Percentiles rank a stretch among this genome's conserved stretches.
Conservation (phyloP, 768 basidiomycete species). For the Trametes cinnabarina region DNA sequence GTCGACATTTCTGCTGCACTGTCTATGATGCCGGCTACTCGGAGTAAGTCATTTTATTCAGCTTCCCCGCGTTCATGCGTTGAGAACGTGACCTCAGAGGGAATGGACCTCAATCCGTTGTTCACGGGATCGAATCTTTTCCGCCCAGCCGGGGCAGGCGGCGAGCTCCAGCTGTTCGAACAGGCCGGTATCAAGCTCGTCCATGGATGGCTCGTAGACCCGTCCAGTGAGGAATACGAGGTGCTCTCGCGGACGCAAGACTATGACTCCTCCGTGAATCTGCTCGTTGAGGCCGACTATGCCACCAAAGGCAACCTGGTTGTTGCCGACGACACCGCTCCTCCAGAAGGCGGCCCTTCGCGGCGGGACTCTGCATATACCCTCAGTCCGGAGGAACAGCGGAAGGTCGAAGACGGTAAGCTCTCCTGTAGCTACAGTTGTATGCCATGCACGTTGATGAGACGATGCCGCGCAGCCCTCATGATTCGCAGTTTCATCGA, state of each 20-base stretch:
- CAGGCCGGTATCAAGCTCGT: slow-evolving; percentile 78
- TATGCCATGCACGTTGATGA: background rate
- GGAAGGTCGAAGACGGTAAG: slow-evolving; percentile 72
- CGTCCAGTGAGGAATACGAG: slow-evolving; percentile 54
- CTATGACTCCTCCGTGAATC: slow-evolving; percentile 71
- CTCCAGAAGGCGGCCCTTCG: slow-evolving; percentile 26
- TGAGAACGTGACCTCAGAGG: slow-evolving; percentile 45
- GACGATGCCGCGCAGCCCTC: slow-evolving; percentile 47
- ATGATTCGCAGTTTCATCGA: slow-evolving; percentile 68
- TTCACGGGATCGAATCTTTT: slow-evolving; percentile 74
- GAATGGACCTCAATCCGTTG: slow-evolving; percentile 85
- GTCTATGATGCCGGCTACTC: slow-evolving; percentile 55
- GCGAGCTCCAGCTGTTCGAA: slow-evolving; percentile 84
- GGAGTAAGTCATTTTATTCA: slow-evolving; percentile 44
- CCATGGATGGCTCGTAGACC: slow-evolving; percentile 88
- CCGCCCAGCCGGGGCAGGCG: slow-evolving; percentile 59
- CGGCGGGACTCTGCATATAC: slow-evolving; percentile 3
- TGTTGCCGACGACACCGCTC: slow-evolving; percentile 32
- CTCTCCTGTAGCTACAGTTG: slow-evolving; percentile 16
- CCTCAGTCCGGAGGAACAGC: slow-evolving; percentile 50
- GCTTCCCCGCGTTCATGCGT: background rate
- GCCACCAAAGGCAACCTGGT: slow-evolving; percentile 63
- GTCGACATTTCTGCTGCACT: slow-evolving; percentile 71
- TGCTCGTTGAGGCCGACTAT: slow-evolving; percentile 80
- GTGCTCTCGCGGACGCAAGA: slow-evolving; percentile 54